These are phyloP conservation scores for Boletus speciosus DNA, from an alignment of 768 basidiomycete genomes.

Conservation along the genomic window DNA sequence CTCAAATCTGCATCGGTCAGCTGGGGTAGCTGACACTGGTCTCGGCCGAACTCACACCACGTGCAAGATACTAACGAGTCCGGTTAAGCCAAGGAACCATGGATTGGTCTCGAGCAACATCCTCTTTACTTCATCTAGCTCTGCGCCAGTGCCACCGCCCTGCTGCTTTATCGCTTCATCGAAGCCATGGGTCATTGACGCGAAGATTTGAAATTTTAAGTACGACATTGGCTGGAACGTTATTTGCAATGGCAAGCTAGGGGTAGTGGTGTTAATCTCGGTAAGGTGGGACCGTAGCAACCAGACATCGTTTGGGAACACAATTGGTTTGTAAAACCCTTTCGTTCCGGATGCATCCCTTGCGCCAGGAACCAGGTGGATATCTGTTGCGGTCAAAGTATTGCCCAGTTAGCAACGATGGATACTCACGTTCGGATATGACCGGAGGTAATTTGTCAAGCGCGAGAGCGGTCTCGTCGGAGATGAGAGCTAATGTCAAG, in stretches of 20 bases:
- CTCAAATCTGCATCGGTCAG: constrained; percentile 62
- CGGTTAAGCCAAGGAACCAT: constrained; percentile 83
- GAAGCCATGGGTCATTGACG: constrained; percentile 82
- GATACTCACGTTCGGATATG: constrained; percentile 55
- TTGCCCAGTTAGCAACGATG: neutral
- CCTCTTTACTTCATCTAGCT: constrained; percentile 93
- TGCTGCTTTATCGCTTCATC: constrained; percentile 81
- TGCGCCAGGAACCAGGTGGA: constrained; percentile 54
- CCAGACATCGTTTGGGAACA: constrained; percentile 97
- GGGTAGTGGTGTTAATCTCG: constrained; percentile 84
- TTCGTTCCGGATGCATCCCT: constrained; percentile 64
- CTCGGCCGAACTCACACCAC: constrained; percentile 56
- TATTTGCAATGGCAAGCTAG: constrained; percentile 73
- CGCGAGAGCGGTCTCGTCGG: constrained; percentile 58
- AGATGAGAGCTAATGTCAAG: constrained; percentile 81
- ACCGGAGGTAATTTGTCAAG: constrained; percentile 56
- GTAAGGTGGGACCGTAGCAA: constrained; percentile 75
- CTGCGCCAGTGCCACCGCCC: constrained; percentile 56
- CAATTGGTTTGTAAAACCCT: constrained; percentile 79
- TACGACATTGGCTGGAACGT: constrained; percentile 82
- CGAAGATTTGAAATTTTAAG: constrained; percentile 84
- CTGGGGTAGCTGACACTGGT: neutral
- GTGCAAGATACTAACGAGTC: constrained; percentile 82
- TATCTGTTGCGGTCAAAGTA: constrained; percentile 42
- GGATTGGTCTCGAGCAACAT: constrained; percentile 90